Evolutionary conservation across 2,329 filamentous ascomycete genomes (phyloP).

Genomic region (Lasiodiplodia sp.): DNA sequence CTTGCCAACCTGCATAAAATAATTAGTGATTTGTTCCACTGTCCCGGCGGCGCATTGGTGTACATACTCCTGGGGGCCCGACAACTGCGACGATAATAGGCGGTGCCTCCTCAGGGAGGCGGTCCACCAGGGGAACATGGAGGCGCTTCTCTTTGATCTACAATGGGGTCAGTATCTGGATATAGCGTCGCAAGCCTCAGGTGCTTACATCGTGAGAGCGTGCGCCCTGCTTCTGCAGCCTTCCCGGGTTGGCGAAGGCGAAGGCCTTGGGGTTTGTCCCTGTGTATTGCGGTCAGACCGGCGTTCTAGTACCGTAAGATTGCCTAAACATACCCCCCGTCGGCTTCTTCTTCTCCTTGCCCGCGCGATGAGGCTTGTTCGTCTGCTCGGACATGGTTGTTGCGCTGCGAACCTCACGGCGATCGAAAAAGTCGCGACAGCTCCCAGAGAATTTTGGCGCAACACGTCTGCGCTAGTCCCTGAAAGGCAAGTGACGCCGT

Average conservation of each 20-base stretch:
- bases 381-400: slow-evolving; percentile 78
- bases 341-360: slow-evolving; percentile 87
- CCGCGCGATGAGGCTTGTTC: slow-evolving; percentile 84
- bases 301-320: slow-evolving; percentile 20
- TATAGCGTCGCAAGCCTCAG: too few species aligned
- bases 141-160: slow-evolving; percentile 94
- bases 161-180: neutral
- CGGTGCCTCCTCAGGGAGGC: slow-evolving; percentile 92
- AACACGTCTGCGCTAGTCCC: slow-evolving; percentile 3
- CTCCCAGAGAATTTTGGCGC: slow-evolving; percentile 30
- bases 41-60: slow-evolving; percentile 28
- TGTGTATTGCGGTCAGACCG: slow-evolving; percentile 42
- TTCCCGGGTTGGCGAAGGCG: slow-evolving; percentile 81
- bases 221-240: slow-evolving; percentile 76
- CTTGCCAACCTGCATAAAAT: slow-evolving; percentile 69
- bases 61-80: slow-evolving; percentile 82
- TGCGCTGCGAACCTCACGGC: slow-evolving; percentile 27
- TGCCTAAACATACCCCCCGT: slow-evolving; percentile 61
- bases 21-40: slow-evolving; percentile 13
- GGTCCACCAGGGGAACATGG: slow-evolving; percentile 95
- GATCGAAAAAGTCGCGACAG: slow-evolving; percentile 27
- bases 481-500: neutral
- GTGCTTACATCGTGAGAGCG: slow-evolving; percentile 71
- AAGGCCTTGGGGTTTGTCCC: slow-evolving; percentile 91
- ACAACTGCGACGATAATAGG: slow-evolving; percentile 93